Conservation (phyloP, 1,284 basidiomycete genomes). For the Gomphus bonarii region DNA sequence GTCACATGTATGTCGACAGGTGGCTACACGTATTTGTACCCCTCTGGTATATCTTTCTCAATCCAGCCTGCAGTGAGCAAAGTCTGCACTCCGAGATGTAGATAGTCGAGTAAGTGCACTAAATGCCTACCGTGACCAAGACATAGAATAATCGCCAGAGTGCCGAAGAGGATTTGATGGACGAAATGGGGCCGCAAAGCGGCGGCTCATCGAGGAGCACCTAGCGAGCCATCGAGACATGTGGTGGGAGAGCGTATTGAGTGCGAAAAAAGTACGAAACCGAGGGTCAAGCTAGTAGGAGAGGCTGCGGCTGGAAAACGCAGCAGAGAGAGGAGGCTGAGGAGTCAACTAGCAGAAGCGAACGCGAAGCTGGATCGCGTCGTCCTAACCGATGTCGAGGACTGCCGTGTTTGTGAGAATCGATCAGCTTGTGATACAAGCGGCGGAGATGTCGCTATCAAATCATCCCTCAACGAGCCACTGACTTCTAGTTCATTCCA, state of each 20-base stretch:
- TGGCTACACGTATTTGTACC: neutral
- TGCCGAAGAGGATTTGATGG: neutral
- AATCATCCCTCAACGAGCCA: neutral
- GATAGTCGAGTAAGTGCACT: neutral
- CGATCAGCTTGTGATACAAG: neutral
- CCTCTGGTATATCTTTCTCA: neutral
- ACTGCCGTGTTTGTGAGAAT: neutral
- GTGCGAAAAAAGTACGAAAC: neutral
- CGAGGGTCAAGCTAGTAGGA: neutral
- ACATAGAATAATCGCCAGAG: neutral
- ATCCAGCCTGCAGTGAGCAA: neutral
- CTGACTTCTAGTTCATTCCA: neutral
- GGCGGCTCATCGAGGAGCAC: neutral
- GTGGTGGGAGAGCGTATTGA: neutral
- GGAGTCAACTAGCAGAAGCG: neutral
- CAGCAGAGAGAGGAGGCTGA: neutral
- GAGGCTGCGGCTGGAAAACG: neutral
- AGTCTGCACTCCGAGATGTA: neutral
- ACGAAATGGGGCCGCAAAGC: neutral
- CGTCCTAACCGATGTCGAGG: neutral
- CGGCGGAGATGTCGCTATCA: neutral
- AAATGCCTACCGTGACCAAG: neutral
- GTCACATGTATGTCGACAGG: neutral
- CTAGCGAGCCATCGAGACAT: neutral
- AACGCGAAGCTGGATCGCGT: constrained; percentile 1